These are phyloP conservation scores for Mortierella sp. DNA, from an alignment of 371 early-diverging fungal genomes.

Conservation along the genomic window DNA sequence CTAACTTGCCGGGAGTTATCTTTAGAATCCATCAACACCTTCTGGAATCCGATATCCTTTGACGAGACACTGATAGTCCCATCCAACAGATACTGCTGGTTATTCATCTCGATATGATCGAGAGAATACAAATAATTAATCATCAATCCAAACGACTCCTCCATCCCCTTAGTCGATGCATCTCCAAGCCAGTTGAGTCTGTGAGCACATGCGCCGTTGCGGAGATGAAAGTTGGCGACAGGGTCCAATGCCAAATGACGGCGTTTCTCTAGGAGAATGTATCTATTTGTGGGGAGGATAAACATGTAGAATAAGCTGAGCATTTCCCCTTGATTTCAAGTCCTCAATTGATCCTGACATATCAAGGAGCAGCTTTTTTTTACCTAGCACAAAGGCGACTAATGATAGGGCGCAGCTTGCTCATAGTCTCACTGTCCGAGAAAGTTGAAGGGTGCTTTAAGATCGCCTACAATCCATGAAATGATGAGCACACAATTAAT, in stretches of 20 bases:
- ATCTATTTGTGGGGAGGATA: slow-evolving; percentile 50
- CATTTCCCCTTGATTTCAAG: neutral
- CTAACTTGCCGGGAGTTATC: neutral
- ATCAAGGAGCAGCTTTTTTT: neutral
- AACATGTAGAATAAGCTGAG: neutral
- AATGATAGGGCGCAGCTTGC: slow-evolving; percentile 65
- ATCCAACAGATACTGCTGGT: slow-evolving; percentile 76
- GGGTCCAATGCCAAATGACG: slow-evolving; percentile 80
- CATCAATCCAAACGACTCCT: slow-evolving; percentile 91
- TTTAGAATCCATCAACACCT: slow-evolving; percentile 7
- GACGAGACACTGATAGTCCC: slow-evolving; percentile 72
- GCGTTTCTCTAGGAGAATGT: slow-evolving; percentile 75
- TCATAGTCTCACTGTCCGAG: slow-evolving; percentile 40
- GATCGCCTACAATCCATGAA: slow-evolving; percentile 16
- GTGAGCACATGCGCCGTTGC: slow-evolving; percentile 90
- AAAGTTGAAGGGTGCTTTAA: slow-evolving; percentile 26
- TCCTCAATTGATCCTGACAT: neutral
- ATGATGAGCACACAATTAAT: neutral
- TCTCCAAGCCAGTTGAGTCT: slow-evolving; percentile 90
- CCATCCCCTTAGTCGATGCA: slow-evolving; percentile 77
- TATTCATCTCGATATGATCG: slow-evolving; percentile 80
- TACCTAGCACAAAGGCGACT: slow-evolving; percentile 79
- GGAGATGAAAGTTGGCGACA: slow-evolving; percentile 91
- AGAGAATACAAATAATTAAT: slow-evolving; percentile 86
- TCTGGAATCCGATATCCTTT: slow-evolving; percentile 27